Evolutionary conservation across 495 filamentous ascomycete genomes (phyloP).

Genomic region (Talaromyces adpressus): DNA sequence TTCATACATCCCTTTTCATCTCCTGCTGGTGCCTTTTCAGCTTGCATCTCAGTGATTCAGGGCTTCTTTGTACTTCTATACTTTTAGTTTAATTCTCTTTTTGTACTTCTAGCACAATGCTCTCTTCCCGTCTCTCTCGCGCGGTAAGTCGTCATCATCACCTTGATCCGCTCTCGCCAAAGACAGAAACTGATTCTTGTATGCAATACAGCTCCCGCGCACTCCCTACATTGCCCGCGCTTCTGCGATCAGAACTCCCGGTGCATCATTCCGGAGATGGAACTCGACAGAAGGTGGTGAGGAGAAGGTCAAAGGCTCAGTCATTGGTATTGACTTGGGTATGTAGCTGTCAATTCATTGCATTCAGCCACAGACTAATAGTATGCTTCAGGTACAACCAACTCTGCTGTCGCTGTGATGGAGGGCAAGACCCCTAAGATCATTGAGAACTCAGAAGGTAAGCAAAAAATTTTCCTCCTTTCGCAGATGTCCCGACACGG

Average conservation of each 20-base stretch:
- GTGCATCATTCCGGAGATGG: constrained; percentile 60
- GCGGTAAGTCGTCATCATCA: constrained; percentile 56
- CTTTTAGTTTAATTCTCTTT: constrained; percentile 3
- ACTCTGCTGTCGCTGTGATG: constrained; percentile 96
- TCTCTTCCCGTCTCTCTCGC: constrained; percentile 49
- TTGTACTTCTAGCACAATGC: constrained; percentile 40
- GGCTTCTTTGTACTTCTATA: constrained; percentile 2
- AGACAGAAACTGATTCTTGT: constrained; percentile 14
- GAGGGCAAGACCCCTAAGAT: constrained; percentile 93
- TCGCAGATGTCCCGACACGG: not conserved
- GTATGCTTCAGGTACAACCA: constrained; percentile 69
- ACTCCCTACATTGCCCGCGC: constrained; percentile 39
- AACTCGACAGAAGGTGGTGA: constrained; percentile 79
- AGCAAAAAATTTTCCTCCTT: constrained; percentile 23
- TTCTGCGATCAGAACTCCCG: constrained; percentile 48
- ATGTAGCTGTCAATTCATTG: constrained; percentile 31
- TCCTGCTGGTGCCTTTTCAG: constrained; percentile 16
- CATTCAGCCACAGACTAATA: constrained; percentile 19
- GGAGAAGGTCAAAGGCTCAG: constrained; percentile 85
- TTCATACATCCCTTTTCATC: constrained; percentile 17
- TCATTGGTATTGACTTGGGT: constrained; percentile 99
- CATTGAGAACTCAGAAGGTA: constrained; percentile 96
- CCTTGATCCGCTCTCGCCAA: not conserved
- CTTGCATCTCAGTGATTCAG: constrained; percentile 2
- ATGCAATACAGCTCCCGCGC: constrained; percentile 30